phyloP scores from a whole-genome alignment of 768 basidiomycete genomes.

The Asterophora parasitica region DNA sequence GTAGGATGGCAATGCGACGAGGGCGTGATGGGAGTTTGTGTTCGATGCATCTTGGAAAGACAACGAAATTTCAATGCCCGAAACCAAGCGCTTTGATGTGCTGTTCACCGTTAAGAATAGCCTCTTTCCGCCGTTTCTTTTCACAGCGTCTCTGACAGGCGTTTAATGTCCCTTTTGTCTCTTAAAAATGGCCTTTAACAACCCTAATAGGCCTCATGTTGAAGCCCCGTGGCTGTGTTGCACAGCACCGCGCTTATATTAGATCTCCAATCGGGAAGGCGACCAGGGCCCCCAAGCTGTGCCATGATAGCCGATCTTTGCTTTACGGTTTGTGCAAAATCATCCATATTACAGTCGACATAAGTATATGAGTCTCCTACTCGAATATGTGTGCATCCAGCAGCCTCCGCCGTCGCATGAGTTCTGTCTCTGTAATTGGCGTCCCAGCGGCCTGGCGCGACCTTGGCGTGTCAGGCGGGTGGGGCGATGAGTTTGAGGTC shows the following conservation, averaged over 20 bases:
- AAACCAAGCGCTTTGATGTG: slow-evolving; percentile 17
- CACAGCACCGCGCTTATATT: slow-evolving; percentile 34
- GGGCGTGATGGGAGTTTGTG: slow-evolving; percentile 27
- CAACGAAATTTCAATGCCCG: slow-evolving; percentile 22
- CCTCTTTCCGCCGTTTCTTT: slow-evolving; percentile 4
- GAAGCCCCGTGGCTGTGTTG: slow-evolving; percentile 33
- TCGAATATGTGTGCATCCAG: slow-evolving; percentile 69
- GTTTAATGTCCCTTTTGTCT: slow-evolving; percentile 1
- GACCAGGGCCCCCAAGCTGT: slow-evolving; percentile 26
- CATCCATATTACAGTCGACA: background rate
- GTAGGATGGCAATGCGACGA: slow-evolving; percentile 23
- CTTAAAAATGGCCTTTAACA: background rate
- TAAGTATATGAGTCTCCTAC: slow-evolving; percentile 21
- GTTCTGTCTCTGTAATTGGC: slow-evolving; percentile 70
- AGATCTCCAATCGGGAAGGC: slow-evolving; percentile 20
- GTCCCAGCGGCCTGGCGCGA: slow-evolving; percentile 48
- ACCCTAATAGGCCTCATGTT: background rate
- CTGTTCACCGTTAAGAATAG: slow-evolving; percentile 10
- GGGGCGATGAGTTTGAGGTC: slow-evolving; percentile 12
- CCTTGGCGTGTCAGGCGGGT: slow-evolving; percentile 19
- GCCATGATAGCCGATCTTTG: slow-evolving; percentile 21
- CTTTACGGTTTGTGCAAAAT: no score
- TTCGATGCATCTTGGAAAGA: slow-evolving; percentile 18
- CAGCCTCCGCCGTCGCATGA: slow-evolving; percentile 74
- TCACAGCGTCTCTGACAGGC: background rate